Evolutionary conservation across 1,284 basidiomycete species (phyloP).

Genomic region (Stereum hirsutum): DNA sequence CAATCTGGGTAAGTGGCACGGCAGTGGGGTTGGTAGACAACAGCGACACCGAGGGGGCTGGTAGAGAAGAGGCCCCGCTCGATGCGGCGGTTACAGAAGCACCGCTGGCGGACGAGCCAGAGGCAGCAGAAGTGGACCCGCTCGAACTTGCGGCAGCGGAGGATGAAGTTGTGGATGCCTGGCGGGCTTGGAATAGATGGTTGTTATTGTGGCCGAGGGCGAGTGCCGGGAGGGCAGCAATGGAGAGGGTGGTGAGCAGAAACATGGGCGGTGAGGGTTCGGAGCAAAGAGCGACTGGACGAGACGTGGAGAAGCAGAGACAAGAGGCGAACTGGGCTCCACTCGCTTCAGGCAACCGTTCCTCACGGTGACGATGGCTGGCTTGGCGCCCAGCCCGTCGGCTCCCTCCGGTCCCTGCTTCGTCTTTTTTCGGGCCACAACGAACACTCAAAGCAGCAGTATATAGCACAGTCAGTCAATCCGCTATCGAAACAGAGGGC

Average conservation of each 20-base stretch:
- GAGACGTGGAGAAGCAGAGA: constrained; percentile 5
- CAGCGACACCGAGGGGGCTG: constrained; percentile 27
- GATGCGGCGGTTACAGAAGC: constrained; percentile 11
- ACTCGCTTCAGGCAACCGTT: no score
- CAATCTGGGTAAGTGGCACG: constrained; percentile 39
- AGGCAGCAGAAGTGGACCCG: constrained; percentile 10
- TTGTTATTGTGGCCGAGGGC: constrained; percentile 17
- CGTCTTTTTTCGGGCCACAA: no score
- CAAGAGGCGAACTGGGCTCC: neutral
- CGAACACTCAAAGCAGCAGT: no score
- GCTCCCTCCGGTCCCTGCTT: no score
- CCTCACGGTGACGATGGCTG: no score
- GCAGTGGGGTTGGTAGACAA: constrained; percentile 52
- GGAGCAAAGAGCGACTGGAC: constrained; percentile 14
- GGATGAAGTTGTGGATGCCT: constrained; percentile 21
- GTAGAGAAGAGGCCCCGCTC: constrained; percentile 8
- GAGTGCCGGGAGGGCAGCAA: constrained; percentile 22
- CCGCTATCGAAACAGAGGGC: no score
- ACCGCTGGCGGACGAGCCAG: constrained; percentile 1
- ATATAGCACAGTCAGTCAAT: no score
- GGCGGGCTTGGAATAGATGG: constrained; percentile 19
- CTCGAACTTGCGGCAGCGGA: constrained; percentile 17
- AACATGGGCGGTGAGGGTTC: constrained; percentile 25
- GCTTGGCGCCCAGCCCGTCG: no score
- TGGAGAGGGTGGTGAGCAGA: constrained; percentile 16